A percentile compares a stretch with the other conserved stretches of the same genome.
Evolutionary conservation across 306 rosid species (phyloP).

Genomic region (Abrus pulchellus): DNA sequence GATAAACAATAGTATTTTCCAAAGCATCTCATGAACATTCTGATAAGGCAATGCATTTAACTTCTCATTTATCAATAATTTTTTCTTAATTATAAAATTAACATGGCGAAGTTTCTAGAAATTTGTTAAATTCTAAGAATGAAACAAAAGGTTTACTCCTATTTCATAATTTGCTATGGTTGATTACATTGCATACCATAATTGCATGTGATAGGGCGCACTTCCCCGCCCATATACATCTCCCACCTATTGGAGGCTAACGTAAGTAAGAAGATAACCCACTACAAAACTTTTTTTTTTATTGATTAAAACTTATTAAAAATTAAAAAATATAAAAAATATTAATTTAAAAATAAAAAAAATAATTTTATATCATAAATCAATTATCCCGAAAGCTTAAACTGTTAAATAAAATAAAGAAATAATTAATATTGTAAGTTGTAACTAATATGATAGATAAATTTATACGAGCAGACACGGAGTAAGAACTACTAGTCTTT

Average conservation of each 20-base stretch:
- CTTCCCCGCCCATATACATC: not conserved
- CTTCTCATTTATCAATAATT: not conserved
- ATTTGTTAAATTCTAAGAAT: not conserved
- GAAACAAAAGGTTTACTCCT: not conserved
- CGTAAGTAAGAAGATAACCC: not conserved
- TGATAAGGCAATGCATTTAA: constrained; percentile 2
- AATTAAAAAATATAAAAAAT: too few relatives aligned
- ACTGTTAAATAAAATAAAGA: not conserved
- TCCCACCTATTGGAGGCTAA: not conserved
- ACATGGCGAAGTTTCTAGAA: not conserved
- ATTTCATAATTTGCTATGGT: not conserved
- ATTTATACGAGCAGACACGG: not conserved
- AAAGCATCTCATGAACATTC: not conserved
- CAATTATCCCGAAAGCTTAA: not conserved
- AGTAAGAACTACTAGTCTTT: not conserved
- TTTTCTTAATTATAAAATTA: not conserved
- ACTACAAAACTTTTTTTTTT: too few relatives aligned
- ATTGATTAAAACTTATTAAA: too few relatives aligned
- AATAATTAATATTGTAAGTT: not conserved
- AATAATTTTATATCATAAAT: not conserved
- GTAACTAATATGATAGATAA: not conserved
- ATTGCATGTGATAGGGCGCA: constrained; percentile 12
- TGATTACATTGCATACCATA: not conserved
- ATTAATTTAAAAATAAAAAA: too few relatives aligned
- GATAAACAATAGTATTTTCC: not conserved